Evolutionary conservation across 2,329 filamentous ascomycete genomes (phyloP), one percentile per base, ranked within the genome.

Genomic region (Phyllosticta capitalensis): DNA sequence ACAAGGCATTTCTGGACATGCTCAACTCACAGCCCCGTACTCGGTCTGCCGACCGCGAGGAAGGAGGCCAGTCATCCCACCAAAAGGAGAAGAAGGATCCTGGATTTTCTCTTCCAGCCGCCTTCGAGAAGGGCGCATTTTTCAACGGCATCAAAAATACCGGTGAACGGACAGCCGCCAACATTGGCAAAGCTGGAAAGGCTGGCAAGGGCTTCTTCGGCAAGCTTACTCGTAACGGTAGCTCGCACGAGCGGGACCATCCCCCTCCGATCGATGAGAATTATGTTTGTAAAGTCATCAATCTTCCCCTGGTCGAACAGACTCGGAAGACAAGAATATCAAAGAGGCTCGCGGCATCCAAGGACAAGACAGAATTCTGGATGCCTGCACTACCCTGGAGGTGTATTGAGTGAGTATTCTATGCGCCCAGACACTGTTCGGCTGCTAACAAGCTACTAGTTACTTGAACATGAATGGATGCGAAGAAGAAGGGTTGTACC

Each of bases 341-440:
- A 7, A 95, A 92, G 74, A 84, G 88, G 28, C 78, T 97, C 51
- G 90, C 95, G 68, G 84, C 89, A 62, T 96, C 92, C 9, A 84
- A 87, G 63, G 92, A 97, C 69, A 96, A 96, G 79, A 97, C 92
- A 0, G 92, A 96, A 69, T 97, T 95, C 69, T 97, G 92, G 92
- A 96, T 97, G 92, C 92, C 92, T 12, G 89, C 91, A 6, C 86
- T 97, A 61, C 92, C 92, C 0, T 96, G 92, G 88, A 83, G 92
- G 63, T 95, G 91, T 61, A 96, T 97, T 64, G 92, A 97, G 79
- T 85, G 75, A 69, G 81, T 76, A 28, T 21, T 50, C 19, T 10
- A 22, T 48, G 33, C 6, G 10, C 7, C 7, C 2, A 12, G 10
- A 20, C 30, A 52, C 53, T 28, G 26, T n/a, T 19, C 10, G 19